phyloP scores from a whole-genome alignment of 2,329 filamentous ascomycete genomes.

The Hysterium pulicare region DNA sequence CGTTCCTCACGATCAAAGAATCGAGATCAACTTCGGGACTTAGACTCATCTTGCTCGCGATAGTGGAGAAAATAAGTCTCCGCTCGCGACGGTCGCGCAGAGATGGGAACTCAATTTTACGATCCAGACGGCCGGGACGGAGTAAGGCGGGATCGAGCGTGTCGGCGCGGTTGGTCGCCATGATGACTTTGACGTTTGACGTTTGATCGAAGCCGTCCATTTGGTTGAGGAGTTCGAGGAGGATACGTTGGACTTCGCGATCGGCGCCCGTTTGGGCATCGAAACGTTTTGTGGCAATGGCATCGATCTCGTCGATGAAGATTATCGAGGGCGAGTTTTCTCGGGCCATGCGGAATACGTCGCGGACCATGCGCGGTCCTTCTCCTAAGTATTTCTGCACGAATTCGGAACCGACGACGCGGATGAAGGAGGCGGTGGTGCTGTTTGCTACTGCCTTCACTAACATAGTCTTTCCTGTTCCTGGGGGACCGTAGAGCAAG shows the following conservation, averaged over 20 bases:
- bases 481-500: constrained; percentile 90
- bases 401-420: constrained; percentile 96
- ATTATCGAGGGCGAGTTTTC: constrained; percentile 98
- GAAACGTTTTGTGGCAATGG: constrained; percentile 98
- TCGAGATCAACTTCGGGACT: constrained; percentile 96
- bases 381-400: constrained; percentile 99
- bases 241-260: constrained; percentile 95
- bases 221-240: constrained; percentile 95
- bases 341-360: constrained; percentile 97
- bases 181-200: constrained; percentile 99
- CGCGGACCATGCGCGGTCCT: constrained; percentile 96
- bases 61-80: constrained; percentile 95
- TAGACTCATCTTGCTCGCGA: constrained; percentile 94
- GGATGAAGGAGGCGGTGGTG: constrained; percentile 96
- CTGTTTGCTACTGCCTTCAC: constrained; percentile 98
- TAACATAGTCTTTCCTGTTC: constrained; percentile 94
- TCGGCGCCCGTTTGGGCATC: constrained; percentile 98
- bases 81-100: constrained; percentile 91
- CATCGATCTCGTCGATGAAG: constrained; percentile 99
- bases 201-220: constrained; percentile 99
- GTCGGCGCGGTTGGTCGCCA: constrained; percentile 98
- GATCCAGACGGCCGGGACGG: constrained; percentile 88
- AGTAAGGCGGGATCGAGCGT: constrained; percentile 93
- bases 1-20: constrained; percentile 92
- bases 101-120: constrained; percentile 98